Percentiles rank a stretch among this genome's conserved stretches.
Conservation (phyloP, 2,329 filamentous ascomycete species). For the Fusarium subtropicale region DNA sequence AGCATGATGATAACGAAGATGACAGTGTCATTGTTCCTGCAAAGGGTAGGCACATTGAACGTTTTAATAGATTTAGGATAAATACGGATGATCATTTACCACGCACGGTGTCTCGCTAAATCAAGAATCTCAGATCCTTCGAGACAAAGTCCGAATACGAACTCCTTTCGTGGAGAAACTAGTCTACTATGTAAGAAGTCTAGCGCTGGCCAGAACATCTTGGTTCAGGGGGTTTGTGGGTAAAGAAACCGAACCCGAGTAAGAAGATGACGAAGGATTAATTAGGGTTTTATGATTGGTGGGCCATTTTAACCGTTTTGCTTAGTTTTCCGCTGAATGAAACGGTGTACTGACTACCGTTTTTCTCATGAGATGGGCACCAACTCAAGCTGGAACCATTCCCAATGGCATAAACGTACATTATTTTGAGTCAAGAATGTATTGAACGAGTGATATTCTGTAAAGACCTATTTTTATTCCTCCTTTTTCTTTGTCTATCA, state of each 20-base stretch:
- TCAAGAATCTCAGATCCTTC: neutral
- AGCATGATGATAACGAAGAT: conserved; percentile 22
- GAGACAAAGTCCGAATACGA: conserved; percentile 19
- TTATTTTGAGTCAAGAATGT: neutral
- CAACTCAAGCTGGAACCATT: no score
- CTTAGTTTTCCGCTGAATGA: neutral
- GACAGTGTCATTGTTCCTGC: neutral
- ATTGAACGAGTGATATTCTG: neutral
- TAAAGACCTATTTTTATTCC: neutral
- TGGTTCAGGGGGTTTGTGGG: neutral
- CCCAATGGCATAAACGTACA: neutral
- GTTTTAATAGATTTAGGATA: neutral
- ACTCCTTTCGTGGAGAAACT: conserved; percentile 12
- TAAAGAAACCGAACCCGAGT: neutral
- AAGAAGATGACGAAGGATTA: neutral
- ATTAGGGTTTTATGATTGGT: neutral
- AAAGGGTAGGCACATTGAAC: neutral
- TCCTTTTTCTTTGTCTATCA: neutral
- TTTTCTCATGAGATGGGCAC: no score
- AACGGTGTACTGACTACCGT: no score
- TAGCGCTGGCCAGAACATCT: neutral
- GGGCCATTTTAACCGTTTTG: neutral
- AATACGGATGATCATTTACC: neutral
- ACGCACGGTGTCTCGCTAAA: neutral
- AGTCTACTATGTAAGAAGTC: neutral